Evolutionary conservation across 2,329 filamentous ascomycete genomes (phyloP), one percentile per base, ranked within the genome.

Genomic region (Fusarium xyrophilum): DNA sequence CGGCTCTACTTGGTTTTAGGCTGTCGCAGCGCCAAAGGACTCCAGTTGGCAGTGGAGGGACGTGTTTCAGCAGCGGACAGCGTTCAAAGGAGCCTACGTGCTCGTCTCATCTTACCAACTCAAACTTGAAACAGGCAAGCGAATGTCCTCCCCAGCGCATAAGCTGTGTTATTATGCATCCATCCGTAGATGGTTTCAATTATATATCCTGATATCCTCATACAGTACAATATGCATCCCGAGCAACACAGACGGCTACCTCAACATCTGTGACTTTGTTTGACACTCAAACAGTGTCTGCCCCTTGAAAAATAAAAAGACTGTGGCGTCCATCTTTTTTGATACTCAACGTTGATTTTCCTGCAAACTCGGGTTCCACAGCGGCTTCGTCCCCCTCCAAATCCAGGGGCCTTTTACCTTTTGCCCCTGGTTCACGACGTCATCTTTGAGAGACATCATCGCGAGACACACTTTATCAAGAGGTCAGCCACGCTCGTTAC

Each of bases 251-350:
- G 25, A 43, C 17, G 15, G n/a, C 35, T 52, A 30, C 35, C n/a
- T 35, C 17, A 35, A 15, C 46, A 48, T 8, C 21, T 19, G 46
- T 12, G 19, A 35, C 46, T 48, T 21, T 48, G 30, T 35, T 6
- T 25, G 32, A 28, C 17, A 46, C 30, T 30, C 25, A 36, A 25
- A 46, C 19, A 38, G 23, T 38, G 30, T 56, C 50, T 63, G 13
- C 61, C 55, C 63, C 60, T 65, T 65, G 48, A 50, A 28, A 27
- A 36, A 39, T 33, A 19, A 54, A 54, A 44, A 53, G 65, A 42
- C 36, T 63, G 67, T 67, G 66, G 67, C 67, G 66, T 58, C 59
- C 63, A 25, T 62, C 50, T 61, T 56, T 61, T 56, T 67, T 56
- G 25, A 38, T 52, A 15, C 42, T 38, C 39, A 21, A 25, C n/a